Percentiles rank a stretch among this genome's conserved stretches.
These are phyloP conservation scores for Sarocladium strictum DNA, from an alignment of 2,329 filamentous ascomycete species.

Conservation along the genomic window DNA sequence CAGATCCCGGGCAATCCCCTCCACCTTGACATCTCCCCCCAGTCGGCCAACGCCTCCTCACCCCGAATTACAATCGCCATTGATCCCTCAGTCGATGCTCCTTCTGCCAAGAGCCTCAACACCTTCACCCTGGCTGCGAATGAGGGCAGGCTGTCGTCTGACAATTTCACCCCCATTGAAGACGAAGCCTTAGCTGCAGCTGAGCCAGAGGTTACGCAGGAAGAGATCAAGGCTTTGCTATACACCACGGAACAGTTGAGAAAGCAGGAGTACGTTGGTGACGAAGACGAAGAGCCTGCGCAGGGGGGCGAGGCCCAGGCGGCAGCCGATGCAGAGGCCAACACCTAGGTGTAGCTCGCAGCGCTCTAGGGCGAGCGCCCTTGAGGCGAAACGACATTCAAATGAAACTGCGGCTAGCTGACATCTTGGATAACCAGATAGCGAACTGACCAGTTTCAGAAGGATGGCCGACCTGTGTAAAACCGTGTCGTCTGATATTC, in stretches of 20 bases:
- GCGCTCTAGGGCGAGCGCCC: no score
- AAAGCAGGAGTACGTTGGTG: constrained; percentile 29
- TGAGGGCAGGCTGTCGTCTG: constrained; percentile 25
- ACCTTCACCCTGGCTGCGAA: constrained; percentile 24
- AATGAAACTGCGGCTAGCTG: no score
- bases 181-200: constrained; percentile 19
- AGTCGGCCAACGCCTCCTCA: constrained; percentile 10
- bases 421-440: no score
- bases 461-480: background rate
- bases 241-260: constrained; percentile 42
- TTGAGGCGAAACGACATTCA: no score
- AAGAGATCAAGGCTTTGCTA: constrained; percentile 36
- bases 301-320: background rate
- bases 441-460: no score
- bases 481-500: background rate
- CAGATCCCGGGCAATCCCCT: constrained; percentile 61
- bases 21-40: constrained; percentile 34
- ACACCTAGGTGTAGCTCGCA: no score
- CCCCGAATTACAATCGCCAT: constrained; percentile 33
- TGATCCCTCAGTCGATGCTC: constrained; percentile 27
- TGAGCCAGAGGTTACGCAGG: constrained; percentile 28
- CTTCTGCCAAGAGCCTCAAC: constrained; percentile 23
- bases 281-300: constrained; percentile 18
- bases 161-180: constrained; percentile 15
- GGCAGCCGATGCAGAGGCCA: background rate